Percentiles rank a stretch among this genome's conserved stretches.
Evolutionary conservation across 345 rosid genomes (phyloP).

Genomic region (Pistacia atlantica): DNA sequence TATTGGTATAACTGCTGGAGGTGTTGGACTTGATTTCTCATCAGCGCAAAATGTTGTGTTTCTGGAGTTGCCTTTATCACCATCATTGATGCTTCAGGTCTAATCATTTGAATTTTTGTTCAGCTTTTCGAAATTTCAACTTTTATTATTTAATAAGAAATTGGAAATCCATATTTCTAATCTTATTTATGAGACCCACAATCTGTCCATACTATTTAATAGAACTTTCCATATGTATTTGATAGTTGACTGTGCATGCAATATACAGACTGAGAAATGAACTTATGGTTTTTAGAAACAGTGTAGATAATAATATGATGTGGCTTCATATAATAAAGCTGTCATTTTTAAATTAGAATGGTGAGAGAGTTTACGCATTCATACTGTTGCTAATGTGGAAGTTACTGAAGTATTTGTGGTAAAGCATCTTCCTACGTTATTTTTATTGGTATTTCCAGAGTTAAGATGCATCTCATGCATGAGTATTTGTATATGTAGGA

Average conservation of each 20-base stretch:
- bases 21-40: conserved; percentile 94
- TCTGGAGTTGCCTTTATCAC: conserved; percentile 85
- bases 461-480: not conserved
- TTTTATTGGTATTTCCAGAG: not conserved
- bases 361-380: not conserved
- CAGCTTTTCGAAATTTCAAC: not conserved
- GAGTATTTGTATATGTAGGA: not conserved
- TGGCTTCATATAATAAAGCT: not conserved
- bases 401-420: not conserved
- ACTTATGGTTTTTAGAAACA: not conserved
- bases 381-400: not conserved
- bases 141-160: not conserved
- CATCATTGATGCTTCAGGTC: conserved; percentile 95
- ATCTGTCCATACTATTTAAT: not conserved
- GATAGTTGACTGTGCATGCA: not conserved
- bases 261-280: not conserved
- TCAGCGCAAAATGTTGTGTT: conserved; percentile 88
- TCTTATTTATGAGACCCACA: not conserved
- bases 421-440: not conserved
- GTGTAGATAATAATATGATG: not conserved
- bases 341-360: not conserved
- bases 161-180: not conserved
- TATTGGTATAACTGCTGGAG: conserved; percentile 90
- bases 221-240: not conserved
- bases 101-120: conserved; percentile 1